Evolutionary conservation across 2,329 filamentous ascomycete species (phyloP).

Genomic region (Fusarium pseudograminearum): DNA sequence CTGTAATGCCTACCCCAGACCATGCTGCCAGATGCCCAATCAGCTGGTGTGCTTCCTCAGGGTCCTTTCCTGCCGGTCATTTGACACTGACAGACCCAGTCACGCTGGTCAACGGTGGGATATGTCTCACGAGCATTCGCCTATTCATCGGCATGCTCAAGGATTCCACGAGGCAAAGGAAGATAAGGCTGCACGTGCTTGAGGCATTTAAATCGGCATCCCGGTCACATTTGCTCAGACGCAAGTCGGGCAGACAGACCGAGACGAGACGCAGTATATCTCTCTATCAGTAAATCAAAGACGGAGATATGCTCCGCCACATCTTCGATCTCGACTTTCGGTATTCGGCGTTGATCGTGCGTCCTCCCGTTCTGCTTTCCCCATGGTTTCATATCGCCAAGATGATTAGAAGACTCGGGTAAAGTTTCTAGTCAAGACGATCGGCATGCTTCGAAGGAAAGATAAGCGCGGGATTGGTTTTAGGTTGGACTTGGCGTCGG

Average conservation of each 20-base stretch:
- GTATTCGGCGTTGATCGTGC: neutral
- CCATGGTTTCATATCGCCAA: neutral
- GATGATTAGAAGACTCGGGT: neutral
- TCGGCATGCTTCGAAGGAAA: neutral
- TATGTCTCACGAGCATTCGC: neutral
- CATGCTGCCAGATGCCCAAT: neutral
- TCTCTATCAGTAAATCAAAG: neutral
- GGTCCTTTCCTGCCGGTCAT: neutral
- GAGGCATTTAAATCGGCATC: slow-evolving; percentile 3
- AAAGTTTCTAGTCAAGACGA: slow-evolving; percentile 3
- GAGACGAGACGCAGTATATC: neutral
- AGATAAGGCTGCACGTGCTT: neutral
- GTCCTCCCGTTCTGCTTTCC: neutral
- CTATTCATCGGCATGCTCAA: neutral
- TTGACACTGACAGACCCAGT: neutral
- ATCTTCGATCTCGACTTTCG: neutral
- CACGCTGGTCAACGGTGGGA: neutral
- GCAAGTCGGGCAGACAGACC: neutral
- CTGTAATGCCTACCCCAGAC: neutral
- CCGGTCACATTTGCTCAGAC: neutral
- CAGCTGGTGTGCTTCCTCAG: neutral
- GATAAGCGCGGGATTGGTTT: neutral
- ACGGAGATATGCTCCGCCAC: neutral
- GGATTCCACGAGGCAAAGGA: neutral
- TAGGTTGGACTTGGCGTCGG: neutral